A percentile compares a stretch with the other conserved stretches of the same genome.
These are phyloP conservation scores for Penicillium thymicola DNA, from an alignment of 2,329 filamentous ascomycete species.

Conservation along the genomic window DNA sequence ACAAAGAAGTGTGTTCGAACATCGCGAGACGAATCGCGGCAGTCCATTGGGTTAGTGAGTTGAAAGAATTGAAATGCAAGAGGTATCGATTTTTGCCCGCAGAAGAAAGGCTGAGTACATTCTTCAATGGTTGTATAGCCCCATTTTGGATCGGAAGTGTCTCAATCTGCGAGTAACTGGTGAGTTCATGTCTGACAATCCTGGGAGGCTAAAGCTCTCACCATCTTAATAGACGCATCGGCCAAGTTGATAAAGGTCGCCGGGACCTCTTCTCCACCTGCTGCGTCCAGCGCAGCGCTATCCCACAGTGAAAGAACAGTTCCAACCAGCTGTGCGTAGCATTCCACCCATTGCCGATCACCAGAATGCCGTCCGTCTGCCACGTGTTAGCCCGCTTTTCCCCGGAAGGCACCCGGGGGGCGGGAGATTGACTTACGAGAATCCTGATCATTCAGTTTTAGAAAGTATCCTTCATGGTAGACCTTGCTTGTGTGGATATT, in stretches of 20 bases:
- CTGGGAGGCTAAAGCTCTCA: constrained; percentile 45
- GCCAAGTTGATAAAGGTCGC: constrained; percentile 95
- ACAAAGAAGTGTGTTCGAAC: constrained; percentile 87
- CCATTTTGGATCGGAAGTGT: constrained; percentile 78
- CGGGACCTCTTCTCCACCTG: constrained; percentile 78
- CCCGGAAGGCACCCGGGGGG: not conserved
- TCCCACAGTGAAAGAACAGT: constrained; percentile 96
- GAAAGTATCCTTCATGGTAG: constrained; percentile 95
- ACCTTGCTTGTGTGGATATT: constrained; percentile 96
- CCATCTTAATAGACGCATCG: constrained; percentile 98
- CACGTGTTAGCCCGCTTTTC: constrained; percentile 29
- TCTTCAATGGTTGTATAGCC: constrained; percentile 78
- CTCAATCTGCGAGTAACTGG: constrained; percentile 61
- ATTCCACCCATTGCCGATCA: constrained; percentile 91
- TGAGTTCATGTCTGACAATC: not conserved
- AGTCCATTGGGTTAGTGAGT: constrained; percentile 93
- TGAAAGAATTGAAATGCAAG: constrained; percentile 91
- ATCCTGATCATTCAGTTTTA: constrained; percentile 95
- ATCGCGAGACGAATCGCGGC: constrained; percentile 89
- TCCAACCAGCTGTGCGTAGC: constrained; percentile 92
- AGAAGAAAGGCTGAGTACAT: constrained; percentile 92
- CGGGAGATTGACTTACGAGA: constrained; percentile 63
- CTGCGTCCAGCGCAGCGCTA: constrained; percentile 82
- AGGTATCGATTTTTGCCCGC: constrained; percentile 94
- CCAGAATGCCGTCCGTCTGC: constrained; percentile 80